These are phyloP conservation scores for Cunninghamia lanceolata DNA, from an alignment of 75 land plant genomes.

Conservation along the genomic window DNA sequence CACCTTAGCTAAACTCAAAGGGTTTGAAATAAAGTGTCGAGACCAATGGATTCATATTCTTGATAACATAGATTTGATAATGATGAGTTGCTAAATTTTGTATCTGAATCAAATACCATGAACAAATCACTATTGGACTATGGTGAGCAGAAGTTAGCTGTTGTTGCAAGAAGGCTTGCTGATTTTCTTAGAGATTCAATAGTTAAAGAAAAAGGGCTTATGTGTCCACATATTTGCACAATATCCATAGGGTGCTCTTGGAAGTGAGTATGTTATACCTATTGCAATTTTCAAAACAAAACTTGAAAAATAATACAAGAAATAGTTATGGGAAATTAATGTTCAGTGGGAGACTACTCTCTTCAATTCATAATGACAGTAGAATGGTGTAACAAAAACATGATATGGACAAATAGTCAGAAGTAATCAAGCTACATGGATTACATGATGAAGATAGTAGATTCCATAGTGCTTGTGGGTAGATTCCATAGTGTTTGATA, in stretches of 20 bases:
- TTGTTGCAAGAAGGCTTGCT: slow-evolving; percentile 90
- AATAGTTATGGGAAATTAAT: too few relatives aligned
- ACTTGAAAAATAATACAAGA: too few relatives aligned
- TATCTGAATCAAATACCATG: slow-evolving; percentile 99
- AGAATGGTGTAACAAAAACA: too few relatives aligned
- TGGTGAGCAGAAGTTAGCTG: slow-evolving; percentile 91
- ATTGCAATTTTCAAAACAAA: too few relatives aligned
- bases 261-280: too few relatives aligned
- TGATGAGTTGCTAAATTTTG: slow-evolving; percentile 87
- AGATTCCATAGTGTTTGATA: too few relatives aligned
- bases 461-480: too few relatives aligned
- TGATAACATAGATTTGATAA: slow-evolving; percentile 90
- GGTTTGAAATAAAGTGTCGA: slow-evolving; percentile 95
- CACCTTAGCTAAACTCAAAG: slow-evolving; percentile 92
- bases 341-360: too few relatives aligned
- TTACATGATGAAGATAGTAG: too few relatives aligned
- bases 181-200: slow-evolving; percentile 96
- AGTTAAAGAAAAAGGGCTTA: slow-evolving; percentile 98
- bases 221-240: slow-evolving; percentile 92
- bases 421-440: too few relatives aligned
- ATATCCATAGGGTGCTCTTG: slow-evolving; percentile 96
- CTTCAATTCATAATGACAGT: too few relatives aligned
- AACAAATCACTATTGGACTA: slow-evolving; percentile 95
- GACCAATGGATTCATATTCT: slow-evolving; percentile 94
- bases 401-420: too few relatives aligned